Conservation (phyloP, 352 stramenopile species). For the Hyaloperonospora brassicae region DNA sequence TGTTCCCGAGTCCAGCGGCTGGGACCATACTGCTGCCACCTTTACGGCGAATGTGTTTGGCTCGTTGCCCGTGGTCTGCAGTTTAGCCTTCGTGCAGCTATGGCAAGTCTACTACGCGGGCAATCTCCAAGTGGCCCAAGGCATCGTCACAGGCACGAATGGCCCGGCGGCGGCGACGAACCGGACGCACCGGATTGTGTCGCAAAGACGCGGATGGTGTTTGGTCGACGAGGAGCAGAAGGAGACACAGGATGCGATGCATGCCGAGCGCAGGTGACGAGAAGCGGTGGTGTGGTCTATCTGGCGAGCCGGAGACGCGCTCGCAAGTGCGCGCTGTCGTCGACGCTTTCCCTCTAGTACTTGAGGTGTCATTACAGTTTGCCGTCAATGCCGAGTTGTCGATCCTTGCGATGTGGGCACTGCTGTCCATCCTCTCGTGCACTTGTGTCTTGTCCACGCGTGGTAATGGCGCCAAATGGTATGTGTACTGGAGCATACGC, state of each 20-base stretch:
- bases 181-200: constrained; percentile 13
- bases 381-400: too few species aligned
- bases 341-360: constrained; percentile 16
- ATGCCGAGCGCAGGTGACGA: constrained; percentile 17
- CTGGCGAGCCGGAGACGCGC: constrained; percentile 24
- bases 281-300: constrained; percentile 32
- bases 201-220: constrained; percentile 13
- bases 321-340: constrained; percentile 6
- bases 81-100: constrained; percentile 83
- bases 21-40: constrained; percentile 77
- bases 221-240: constrained; percentile 1
- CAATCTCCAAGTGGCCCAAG: constrained; percentile 63
- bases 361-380: too few species aligned
- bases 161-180: constrained; percentile 18
- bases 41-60: constrained; percentile 82
- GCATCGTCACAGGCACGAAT: constrained; percentile 10
- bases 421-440: too few species aligned
- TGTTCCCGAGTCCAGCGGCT: constrained; percentile 84
- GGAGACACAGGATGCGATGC: constrained; percentile 3
- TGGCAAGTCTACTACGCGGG: constrained; percentile 79
- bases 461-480: too few species aligned
- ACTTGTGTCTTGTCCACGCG: too few species aligned
- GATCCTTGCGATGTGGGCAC: too few species aligned
- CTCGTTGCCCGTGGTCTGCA: constrained; percentile 70
- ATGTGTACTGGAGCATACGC: too few species aligned